Conservation (phyloP, 2,329 filamentous ascomycete genomes). For the Pseudogymnoascus sp. region DNA sequence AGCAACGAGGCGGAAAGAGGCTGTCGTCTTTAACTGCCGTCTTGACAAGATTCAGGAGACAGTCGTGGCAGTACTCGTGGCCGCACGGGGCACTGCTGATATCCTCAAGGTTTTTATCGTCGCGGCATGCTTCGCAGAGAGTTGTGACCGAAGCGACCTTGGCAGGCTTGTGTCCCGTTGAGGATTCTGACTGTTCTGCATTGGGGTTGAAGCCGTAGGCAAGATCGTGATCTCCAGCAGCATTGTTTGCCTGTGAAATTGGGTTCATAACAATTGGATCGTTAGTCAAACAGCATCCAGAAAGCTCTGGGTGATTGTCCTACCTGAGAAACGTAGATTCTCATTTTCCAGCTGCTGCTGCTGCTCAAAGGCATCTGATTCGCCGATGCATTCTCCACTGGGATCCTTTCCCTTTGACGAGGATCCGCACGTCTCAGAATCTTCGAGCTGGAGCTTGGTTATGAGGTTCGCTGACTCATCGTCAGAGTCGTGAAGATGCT, state of each 20-base stretch:
- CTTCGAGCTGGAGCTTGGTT: slow-evolving; percentile 22
- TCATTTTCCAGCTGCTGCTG: slow-evolving; percentile 15
- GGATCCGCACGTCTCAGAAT: slow-evolving; percentile 12
- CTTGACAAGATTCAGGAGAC: slow-evolving; percentile 40
- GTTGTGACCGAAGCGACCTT: neutral
- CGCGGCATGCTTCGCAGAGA: slow-evolving; percentile 16
- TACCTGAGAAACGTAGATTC: slow-evolving; percentile 14
- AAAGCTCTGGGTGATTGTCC: slow-evolving; percentile 21
- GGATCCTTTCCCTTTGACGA: slow-evolving; percentile 13
- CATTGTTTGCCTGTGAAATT: slow-evolving; percentile 15
- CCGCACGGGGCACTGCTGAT: slow-evolving; percentile 29
- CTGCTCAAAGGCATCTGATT: slow-evolving; percentile 15
- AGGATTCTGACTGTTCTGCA: slow-evolving; percentile 10
- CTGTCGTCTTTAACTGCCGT: slow-evolving; percentile 41
- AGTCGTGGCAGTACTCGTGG: slow-evolving; percentile 46
- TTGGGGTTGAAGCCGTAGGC: slow-evolving; percentile 15
- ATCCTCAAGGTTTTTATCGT: slow-evolving; percentile 15
- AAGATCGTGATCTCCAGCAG: slow-evolving; percentile 15
- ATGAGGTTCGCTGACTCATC: slow-evolving; percentile 18
- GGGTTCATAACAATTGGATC: slow-evolving; percentile 12
- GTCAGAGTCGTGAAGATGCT: slow-evolving; percentile 14
- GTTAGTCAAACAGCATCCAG: slow-evolving; percentile 21
- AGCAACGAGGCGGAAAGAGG: slow-evolving; percentile 50
- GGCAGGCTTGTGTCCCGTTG: neutral
- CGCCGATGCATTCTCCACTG: slow-evolving; percentile 13